A percentile compares a stretch with the other conserved stretches of the same genome.
Evolutionary conservation across 768 basidiomycete genomes (phyloP).

Genomic region (Crassisporium funariophilum): DNA sequence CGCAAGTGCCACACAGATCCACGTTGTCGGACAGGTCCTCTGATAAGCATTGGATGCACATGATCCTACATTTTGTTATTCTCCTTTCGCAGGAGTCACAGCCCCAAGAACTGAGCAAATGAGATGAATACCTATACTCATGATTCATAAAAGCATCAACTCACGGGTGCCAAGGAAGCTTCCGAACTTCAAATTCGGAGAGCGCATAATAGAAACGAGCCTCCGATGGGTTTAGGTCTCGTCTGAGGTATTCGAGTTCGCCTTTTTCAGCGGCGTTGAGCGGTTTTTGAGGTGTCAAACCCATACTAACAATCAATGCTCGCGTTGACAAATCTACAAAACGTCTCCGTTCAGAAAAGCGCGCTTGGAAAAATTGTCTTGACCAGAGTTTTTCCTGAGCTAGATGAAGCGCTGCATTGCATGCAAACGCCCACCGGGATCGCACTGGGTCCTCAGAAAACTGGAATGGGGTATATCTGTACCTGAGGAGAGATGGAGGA

Average conservation of each 20-base stretch:
- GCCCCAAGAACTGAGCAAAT: constrained; percentile 19
- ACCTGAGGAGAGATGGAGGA: constrained; percentile 32
- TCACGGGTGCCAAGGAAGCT: constrained; percentile 38
- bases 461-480: constrained; percentile 28
- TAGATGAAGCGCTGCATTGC: constrained; percentile 30
- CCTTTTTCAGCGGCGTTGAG: constrained; percentile 27
- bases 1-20: constrained; percentile 33
- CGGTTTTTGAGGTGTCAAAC: constrained; percentile 32
- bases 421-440: too few species aligned
- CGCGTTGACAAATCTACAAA: constrained; percentile 34
- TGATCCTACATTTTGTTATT: constrained; percentile 33
- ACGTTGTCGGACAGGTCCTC: constrained; percentile 36
- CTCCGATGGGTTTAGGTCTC: constrained; percentile 33
- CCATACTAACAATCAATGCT: constrained; percentile 29
- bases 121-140: neutral
- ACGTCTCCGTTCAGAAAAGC: constrained; percentile 30
- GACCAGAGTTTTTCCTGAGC: constrained; percentile 35
- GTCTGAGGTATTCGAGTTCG: constrained; percentile 32
- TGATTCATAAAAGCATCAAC: constrained; percentile 8
- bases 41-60: constrained; percentile 35
- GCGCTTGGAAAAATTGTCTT: constrained; percentile 30
- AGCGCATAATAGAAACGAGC: constrained; percentile 37
- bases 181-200: constrained; percentile 34
- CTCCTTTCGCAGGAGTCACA: constrained; percentile 35
- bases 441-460: too few species aligned